Conservation (phyloP, 2,329 filamentous ascomycete species). For the Nannizziopsis barbatae region DNA sequence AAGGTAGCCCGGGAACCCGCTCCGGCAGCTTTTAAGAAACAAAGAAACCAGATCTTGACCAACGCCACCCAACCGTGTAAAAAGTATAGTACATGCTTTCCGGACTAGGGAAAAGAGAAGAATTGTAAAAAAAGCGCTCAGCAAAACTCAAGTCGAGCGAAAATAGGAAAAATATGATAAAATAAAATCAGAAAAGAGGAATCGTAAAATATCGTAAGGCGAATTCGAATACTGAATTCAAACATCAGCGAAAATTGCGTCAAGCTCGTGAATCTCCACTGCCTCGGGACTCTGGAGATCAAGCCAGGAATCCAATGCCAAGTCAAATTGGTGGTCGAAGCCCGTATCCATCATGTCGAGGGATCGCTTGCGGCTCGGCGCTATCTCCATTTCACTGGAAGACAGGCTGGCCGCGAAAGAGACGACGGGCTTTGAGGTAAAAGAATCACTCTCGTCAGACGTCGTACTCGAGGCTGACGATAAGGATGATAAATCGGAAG, state of each 20-base stretch:
- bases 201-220: not conserved
- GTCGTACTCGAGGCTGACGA: slow-evolving; percentile 33
- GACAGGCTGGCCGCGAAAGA: slow-evolving; percentile 13
- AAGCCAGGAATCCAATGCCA: slow-evolving; percentile 44
- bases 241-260: slow-evolving; percentile 69
- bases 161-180: not conserved
- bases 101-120: not conserved
- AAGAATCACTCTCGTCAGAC: slow-evolving; percentile 21
- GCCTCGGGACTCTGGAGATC: slow-evolving; percentile 66
- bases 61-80: not conserved
- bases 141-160: not conserved
- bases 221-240: slow-evolving; percentile 26
- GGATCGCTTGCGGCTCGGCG: slow-evolving; percentile 1
- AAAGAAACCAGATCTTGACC: not conserved
- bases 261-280: slow-evolving; percentile 85
- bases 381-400: not conserved
- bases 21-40: not conserved
- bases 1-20: not conserved
- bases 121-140: not conserved
- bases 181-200: not conserved
- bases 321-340: slow-evolving; percentile 31
- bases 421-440: not conserved
- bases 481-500: slow-evolving; percentile 32
- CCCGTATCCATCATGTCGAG: slow-evolving; percentile 33
- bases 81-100: slow-evolving; percentile 5